Base-by-base conservation (phyloP, 2,329 filamentous ascomycete species). In the Nannizzia gypsea region DNA sequence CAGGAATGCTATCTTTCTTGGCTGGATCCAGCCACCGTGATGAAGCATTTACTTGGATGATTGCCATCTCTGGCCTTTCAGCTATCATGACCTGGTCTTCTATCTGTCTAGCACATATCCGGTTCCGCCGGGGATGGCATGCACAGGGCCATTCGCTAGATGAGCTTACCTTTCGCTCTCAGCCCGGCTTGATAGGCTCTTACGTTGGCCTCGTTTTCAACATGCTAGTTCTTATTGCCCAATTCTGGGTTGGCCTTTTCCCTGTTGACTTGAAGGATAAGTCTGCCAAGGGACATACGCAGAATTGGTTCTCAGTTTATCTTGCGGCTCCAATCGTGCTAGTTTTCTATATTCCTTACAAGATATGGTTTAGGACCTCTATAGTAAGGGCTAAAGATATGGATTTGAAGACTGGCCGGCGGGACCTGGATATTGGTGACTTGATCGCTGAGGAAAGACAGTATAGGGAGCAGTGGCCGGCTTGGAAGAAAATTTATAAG, bases 391-490 rank as follows among this genome's bases (percentile, higher is more conserved):
- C 64, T 0, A 58, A 38, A 17, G 61, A 67, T 34, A 66, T 65
- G 52, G 67, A 69, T 60, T 40, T 69, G 13, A 64, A 63, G 40
- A 67, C 64, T 17, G 67, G 67, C 1, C 64, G 67, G 50, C 62
- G 63, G 8, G 66, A 65, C 26, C 42, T 68, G 8, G 63, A 68
- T 63, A 75, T 96, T 50, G 83, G 85, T 28, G 83, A 88, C 62
- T 75, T 97, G 56, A 78, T 95, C 56, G 85, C 85, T 46, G 87
- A 95, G 71, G 92, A 96, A 26, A 76, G 80, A 42, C 86, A 87
- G 58, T 90, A 96, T 76, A 78, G 80, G 67, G 81, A 79, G 34
- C 70, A 73, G 3, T 92, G 88, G 89, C 88, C 89, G 0, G 73
- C 66, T 61, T 92, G 88, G 88, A 93, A 92, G 77, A 85, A 78